Evolutionary conservation across 202 grass and related monocot genomes (phyloP).

Genomic region (Digitaria exilis): DNA sequence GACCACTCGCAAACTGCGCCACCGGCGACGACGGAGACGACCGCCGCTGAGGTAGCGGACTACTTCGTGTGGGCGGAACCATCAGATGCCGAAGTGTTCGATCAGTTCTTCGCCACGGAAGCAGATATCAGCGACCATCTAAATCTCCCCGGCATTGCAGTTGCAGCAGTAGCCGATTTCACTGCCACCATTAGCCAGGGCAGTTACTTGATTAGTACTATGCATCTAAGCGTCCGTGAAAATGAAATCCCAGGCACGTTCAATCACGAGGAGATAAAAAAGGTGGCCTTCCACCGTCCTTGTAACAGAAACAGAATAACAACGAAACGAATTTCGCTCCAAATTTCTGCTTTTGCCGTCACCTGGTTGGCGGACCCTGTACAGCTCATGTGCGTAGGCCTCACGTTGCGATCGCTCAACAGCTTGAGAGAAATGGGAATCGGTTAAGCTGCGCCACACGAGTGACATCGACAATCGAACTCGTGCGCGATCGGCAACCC

Average conservation of each 20-base stretch:
- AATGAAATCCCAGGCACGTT: not conserved
- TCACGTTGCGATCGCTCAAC: not conserved
- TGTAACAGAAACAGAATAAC: conserved; percentile 27
- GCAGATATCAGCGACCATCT: not conserved
- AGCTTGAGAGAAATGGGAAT: not conserved
- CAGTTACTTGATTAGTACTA: not conserved
- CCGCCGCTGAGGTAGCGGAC: not conserved
- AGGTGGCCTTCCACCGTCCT: not conserved
- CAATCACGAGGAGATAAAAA: not conserved
- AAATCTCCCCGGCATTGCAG: not conserved
- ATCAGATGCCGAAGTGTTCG: not conserved
- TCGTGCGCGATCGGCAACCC: not conserved
- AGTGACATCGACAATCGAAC: not conserved
- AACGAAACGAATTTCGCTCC: conserved; percentile 26
- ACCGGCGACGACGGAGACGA: not conserved
- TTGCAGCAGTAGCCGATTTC: not conserved
- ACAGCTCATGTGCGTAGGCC: not conserved
- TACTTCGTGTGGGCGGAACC: conserved; percentile 9
- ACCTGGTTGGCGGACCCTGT: not conserved
- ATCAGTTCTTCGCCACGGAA: not conserved
- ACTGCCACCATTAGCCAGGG: not conserved
- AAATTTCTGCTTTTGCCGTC: not conserved
- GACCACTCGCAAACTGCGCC: too few relatives aligned
- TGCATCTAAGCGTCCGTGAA: not conserved
- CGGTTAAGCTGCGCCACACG: not conserved